Conservation (phyloP, 2,329 filamentous ascomycete species). For the Metarhizium humberi region DNA sequence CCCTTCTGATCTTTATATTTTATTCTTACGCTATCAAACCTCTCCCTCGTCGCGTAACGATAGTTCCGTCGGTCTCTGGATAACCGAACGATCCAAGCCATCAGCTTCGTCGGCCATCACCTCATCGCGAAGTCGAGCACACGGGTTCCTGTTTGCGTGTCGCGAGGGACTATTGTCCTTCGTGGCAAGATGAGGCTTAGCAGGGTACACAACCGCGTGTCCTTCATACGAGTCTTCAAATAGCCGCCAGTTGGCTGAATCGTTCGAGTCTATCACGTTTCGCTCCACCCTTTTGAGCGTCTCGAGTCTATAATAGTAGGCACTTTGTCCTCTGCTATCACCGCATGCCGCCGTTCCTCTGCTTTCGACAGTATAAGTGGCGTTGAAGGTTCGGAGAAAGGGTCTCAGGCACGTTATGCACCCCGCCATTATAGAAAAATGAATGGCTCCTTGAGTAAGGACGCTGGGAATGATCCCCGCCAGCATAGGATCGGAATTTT, state of each 20-base stretch:
- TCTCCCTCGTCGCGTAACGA: conserved; percentile 2
- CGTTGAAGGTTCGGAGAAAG: conserved; percentile 5
- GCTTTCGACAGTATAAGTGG: conserved; percentile 1
- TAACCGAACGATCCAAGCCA: conserved; percentile 1
- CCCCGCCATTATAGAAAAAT: conserved; percentile 6
- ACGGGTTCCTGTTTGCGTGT: not conserved
- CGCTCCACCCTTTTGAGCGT: conserved; percentile 3
- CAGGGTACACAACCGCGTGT: not conserved
- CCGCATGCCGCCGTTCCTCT: not conserved
- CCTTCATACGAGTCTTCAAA: conserved; percentile 1
- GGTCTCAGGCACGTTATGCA: conserved; percentile 7
- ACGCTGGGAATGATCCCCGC: conserved; percentile 4
- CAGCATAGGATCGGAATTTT: conserved; percentile 1
- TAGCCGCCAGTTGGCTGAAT: conserved; percentile 5
- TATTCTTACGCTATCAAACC: not conserved
- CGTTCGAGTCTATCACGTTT: not conserved
- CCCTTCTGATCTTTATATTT: not conserved
- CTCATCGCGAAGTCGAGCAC: too few relatives aligned
- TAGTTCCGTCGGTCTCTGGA: conserved; percentile 5
- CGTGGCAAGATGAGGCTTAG: not conserved
- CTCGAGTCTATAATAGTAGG: conserved; percentile 3
- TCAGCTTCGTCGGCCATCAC: not conserved
- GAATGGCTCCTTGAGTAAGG: conserved; percentile 3
- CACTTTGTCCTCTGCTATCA: not conserved
- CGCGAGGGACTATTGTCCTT: not conserved